These are phyloP conservation scores for Neurospora sp. DNA, from an alignment of 495 filamentous ascomycete species.

Conservation along the genomic window DNA sequence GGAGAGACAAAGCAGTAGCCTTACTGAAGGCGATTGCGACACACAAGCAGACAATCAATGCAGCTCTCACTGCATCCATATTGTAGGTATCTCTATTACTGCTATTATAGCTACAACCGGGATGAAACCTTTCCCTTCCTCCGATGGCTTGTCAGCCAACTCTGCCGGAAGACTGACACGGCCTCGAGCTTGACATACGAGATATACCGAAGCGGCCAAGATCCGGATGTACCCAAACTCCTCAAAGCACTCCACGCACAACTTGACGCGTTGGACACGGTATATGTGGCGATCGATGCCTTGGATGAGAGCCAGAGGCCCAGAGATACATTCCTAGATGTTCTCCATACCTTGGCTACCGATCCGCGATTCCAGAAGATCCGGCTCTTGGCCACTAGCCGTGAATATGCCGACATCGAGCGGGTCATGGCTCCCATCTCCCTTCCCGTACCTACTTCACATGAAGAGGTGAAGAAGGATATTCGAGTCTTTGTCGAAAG, in stretches of 20 bases:
- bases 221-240: constrained; percentile 1
- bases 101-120: constrained; percentile 23
- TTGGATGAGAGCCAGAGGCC: constrained; percentile 18
- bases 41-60: constrained; percentile 15
- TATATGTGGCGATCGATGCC: constrained; percentile 26
- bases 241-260: constrained; percentile 5
- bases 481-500: constrained; percentile 22
- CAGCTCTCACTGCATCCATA: not conserved
- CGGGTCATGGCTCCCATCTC: constrained; percentile 5
- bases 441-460: constrained; percentile 24
- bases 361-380: constrained; percentile 24
- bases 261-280: not conserved
- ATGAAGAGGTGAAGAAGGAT: constrained; percentile 21
- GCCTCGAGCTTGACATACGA: constrained; percentile 10
- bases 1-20: constrained; percentile 9
- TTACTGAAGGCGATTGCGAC: constrained; percentile 15
- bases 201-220: not conserved
- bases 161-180: constrained; percentile 19
- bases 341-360: constrained; percentile 15
- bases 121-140: constrained; percentile 23
- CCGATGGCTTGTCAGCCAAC: constrained; percentile 16
- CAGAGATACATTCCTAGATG: not conserved
- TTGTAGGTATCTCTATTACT: constrained; percentile 20
- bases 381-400: constrained; percentile 31
- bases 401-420: constrained; percentile 31